Evolutionary conservation across 805 yeast species (phyloP).

Genomic region (Kluyveromyces nonfermentans): DNA sequence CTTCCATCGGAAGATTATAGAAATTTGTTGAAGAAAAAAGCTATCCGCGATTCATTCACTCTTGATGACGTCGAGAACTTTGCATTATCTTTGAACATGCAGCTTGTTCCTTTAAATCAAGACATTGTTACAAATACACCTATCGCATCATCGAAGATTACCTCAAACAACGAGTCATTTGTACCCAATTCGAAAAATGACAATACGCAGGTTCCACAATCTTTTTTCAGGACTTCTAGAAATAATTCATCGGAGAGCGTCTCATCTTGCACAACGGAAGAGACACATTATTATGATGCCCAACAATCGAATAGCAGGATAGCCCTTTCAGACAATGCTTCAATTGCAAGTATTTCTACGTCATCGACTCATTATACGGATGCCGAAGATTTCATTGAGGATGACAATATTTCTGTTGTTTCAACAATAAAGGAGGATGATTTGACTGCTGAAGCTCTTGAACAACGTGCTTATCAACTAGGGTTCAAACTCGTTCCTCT

Average conservation of each 20-base stretch:
- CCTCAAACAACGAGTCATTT: neutral
- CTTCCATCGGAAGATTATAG: conserved; percentile 38
- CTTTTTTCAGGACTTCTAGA: conserved; percentile 1
- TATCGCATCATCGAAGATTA: conserved; percentile 13
- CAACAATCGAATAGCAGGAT: conserved; percentile 3
- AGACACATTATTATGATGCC: conserved; percentile 27
- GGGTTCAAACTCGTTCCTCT: conserved; percentile 12
- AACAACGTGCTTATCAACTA: conserved; percentile 6
- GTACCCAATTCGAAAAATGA: neutral
- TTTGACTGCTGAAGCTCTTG: conserved; percentile 7
- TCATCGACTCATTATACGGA: conserved; percentile 4
- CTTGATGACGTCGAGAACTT: conserved; percentile 26
- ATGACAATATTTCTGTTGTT: conserved; percentile 5
- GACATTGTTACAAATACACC: conserved; percentile 5
- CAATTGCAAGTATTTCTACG: conserved; percentile 1
- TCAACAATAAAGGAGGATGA: conserved; percentile 7
- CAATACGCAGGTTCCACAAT: conserved; percentile 13
- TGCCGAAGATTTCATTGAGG: neutral
- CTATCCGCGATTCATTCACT: conserved; percentile 14
- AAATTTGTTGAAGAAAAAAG: conserved; percentile 25
- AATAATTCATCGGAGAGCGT: conserved; percentile 19
- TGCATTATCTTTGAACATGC: conserved; percentile 31
- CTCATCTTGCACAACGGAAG: conserved; percentile 16
- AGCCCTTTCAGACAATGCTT: neutral
- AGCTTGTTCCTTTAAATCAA: conserved; percentile 25